Evolutionary conservation across 2,329 filamentous ascomycete genomes (phyloP).

Genomic region (Truncatella angustata): DNA sequence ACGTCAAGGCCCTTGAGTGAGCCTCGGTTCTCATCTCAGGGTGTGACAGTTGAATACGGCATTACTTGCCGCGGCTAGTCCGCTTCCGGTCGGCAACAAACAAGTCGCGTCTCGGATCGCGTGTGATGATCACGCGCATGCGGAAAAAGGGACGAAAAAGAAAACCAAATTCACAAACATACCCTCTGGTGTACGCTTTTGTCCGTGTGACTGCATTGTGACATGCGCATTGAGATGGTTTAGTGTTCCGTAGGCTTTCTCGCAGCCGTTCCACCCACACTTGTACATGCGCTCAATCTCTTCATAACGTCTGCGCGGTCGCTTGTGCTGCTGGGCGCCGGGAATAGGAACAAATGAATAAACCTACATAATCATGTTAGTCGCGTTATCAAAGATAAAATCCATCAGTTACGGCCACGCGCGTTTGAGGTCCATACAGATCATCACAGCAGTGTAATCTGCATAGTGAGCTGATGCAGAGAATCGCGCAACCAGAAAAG

Average conservation of each 20-base stretch:
- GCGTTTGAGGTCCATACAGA: too few species aligned
- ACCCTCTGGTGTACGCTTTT: constrained; percentile 97
- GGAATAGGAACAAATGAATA: constrained; percentile 98
- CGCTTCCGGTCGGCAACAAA: neutral
- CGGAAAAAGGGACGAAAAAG: neutral
- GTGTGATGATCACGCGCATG: neutral
- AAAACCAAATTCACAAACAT: constrained; percentile 35
- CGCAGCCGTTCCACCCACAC: constrained; percentile 96
- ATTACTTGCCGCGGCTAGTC: too few species aligned
- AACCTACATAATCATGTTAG: constrained; percentile 58
- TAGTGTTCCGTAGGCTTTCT: constrained; percentile 96
- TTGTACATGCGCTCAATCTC: constrained; percentile 99
- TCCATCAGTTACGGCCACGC: too few species aligned
- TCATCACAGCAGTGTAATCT: too few species aligned
- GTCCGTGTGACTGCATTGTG: constrained; percentile 96
- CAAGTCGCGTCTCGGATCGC: neutral
- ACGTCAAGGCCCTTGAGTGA: too few species aligned
- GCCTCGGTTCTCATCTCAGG: too few species aligned
- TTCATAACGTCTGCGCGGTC: constrained; percentile 88
- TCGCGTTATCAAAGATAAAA: constrained; percentile 10
- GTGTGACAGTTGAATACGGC: too few species aligned
- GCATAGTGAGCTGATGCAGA: too few species aligned
- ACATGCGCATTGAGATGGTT: constrained; percentile 98
- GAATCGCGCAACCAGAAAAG: constrained; percentile 1
- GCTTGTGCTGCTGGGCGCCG: constrained; percentile 94